Evolutionary conservation across 2,329 filamentous ascomycete species (phyloP), one percentile per base, ranked within the genome.

Genomic region (Chaetomium globosum): DNA sequence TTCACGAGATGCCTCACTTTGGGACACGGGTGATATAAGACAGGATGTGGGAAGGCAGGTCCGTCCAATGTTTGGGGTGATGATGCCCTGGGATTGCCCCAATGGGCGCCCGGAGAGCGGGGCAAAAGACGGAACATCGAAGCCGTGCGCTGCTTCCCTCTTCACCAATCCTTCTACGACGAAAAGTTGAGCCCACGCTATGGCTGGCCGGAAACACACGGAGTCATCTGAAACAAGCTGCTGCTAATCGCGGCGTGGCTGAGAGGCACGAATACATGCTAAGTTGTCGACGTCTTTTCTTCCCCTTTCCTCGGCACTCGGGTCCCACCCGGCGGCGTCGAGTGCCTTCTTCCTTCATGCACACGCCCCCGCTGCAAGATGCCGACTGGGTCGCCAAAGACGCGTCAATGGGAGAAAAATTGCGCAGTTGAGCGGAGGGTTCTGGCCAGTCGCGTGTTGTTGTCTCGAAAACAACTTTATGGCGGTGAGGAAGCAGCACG

Each of bases 401-500:
- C 59, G 46, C 33, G 57, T 58, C 60, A 43, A 43, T 16, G 21
- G 19, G 2, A 51, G 46, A 31, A 55, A 26, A 33, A 49, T 61
- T 26, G 53, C 43, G 43, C 51, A 54, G 39, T 51, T 33, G 31
- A 51, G 30, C 39, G 19, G 16, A 60, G 19, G 28, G 4, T 7
- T 26, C 48, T 52, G 54, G n/a, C 55, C 64, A 63, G 31, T 65
- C 55, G 23, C n/a, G 31, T 54, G 28, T 55, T 61, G 53, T n/a
- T 55, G 16, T 55, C 36, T 49, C 23, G 60, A 60, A 51, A 53
- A 56, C 39, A 36, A 26, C 53, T 53, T 71, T 66, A 26, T 70
- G 65, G 69, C 69, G 69, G 69, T 71, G 69, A 71, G 46, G 63
- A 63, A 59, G 61, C 54, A 61, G 59, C 54, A 36, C 12, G 39